Evolutionary conservation across 495 filamentous ascomycete genomes (phyloP), one percentile per base, ranked within the genome.

Genomic region (Evansstolkia leycettana): DNA sequence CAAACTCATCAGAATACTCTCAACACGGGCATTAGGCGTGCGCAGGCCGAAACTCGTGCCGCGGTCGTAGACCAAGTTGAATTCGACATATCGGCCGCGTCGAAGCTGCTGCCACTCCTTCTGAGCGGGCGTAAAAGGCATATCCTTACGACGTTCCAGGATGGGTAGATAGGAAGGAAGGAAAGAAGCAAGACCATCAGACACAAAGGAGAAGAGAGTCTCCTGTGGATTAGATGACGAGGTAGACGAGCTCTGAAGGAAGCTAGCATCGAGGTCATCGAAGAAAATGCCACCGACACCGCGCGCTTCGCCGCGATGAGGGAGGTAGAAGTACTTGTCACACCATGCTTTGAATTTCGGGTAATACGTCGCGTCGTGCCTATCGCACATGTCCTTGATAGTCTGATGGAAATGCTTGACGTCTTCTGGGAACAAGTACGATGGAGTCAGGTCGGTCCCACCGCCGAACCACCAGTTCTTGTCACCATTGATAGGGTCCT

Each of bases 231-330:
- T 84, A 48, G 84, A 76, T 0, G 72, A 69, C 2, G 62, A 64
- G 17, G 55, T 51, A 2, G 59, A 45, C 3, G 64, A 66, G 15
- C 49, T 50, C 34, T 67, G 47, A 20, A 67, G 50, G 53, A 64
- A 65, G 38, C 47, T 57, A 43, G 85, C 83, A 54, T 96, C 90
- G 14, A 96, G 66, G 48, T 99, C 90, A 56, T 98, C 90, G 50
- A 99, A 99, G 70, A 99, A 99, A 55, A 99, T 96, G 14, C 90
- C 90, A 20, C 90, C 90, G 16, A 99, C 58, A 29, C 90, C 90
- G 23, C 90, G 78, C n/a, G 73, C 66, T 61, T 99, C 90, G 36
- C 72, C 71, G 23, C 90, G 84, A 58, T 99, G 90, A 45, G 84
- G 84, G 47, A 94, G 76, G 61, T 72, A 77, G 60, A 99, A 99